phyloP scores from a whole-genome alignment of 1,139 yeast species.

The Magnusiomyces suaveolens region DNA sequence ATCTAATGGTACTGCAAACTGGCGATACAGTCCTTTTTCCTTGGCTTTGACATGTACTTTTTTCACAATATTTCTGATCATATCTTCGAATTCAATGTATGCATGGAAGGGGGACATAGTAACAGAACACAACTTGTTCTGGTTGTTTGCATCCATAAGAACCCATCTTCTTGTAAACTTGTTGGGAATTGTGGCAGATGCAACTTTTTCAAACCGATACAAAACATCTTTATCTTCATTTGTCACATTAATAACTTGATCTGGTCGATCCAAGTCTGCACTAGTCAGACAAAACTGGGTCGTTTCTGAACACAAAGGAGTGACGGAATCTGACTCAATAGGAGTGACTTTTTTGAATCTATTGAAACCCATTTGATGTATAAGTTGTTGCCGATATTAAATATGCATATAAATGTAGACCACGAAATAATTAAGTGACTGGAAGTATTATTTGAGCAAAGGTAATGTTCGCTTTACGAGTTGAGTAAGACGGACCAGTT shows the following conservation, averaged over 20 bases:
- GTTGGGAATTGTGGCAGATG: neutral
- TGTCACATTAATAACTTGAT: conserved; percentile 1
- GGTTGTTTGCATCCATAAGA: neutral
- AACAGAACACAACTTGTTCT: neutral
- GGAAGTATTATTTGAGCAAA: too few relatives aligned
- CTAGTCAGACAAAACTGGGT: neutral
- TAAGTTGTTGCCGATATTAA: too few relatives aligned
- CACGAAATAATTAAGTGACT: too few relatives aligned
- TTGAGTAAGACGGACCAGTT: too few relatives aligned
- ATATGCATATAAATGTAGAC: too few relatives aligned
- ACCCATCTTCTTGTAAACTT: conserved; percentile 1
- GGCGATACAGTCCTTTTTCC: neutral
- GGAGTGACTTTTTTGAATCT: neutral
- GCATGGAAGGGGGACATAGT: conserved; percentile 3
- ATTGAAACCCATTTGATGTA: neutral
- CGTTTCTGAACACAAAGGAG: neutral
- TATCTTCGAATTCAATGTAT: conserved; percentile 3
- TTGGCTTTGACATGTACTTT: conserved; percentile 1
- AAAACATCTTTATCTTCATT: neutral
- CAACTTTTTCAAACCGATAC: conserved; percentile 1
- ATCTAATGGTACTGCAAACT: neutral
- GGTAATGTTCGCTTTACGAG: too few relatives aligned
- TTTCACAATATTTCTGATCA: conserved; percentile 1
- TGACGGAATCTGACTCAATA: neutral
- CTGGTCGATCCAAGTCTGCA: neutral